Evolutionary conservation across 2,329 filamentous ascomycete genomes (phyloP), one percentile per base, ranked within the genome.

Genomic region (Alternaria ethzedia): DNA sequence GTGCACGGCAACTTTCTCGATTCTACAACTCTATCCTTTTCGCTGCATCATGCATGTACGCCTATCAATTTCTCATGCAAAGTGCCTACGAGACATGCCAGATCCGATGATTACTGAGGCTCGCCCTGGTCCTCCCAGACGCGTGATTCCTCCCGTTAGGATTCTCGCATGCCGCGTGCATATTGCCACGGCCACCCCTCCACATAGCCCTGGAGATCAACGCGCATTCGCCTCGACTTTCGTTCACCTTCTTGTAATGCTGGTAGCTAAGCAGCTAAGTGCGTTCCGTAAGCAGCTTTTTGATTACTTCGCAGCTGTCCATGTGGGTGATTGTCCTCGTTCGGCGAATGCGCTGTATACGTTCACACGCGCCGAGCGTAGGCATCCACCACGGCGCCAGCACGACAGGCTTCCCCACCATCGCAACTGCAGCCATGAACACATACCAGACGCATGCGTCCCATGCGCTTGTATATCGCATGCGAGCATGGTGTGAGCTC

Each of bases 131-230:
- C 49, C 28, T 36, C 23, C 30, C 49, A 36, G 47, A 23, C 28
- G 47, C 55, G 9, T 62, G 11, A 23, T 47, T 26, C 30, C 46
- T 52, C 20, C 41, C 23, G 26, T 58, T 17, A 51, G 51, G 45
- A 56, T 61, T 50, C 30, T 28, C 46, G 54, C 55, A 32, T 41
- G 23, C 36, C 13, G 30, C 41, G n/a, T 57, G 54, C 59, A 51
- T 51, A 36, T 46, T n/a, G 20, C 26, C 59, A 26, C 44, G 17
- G 26, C 46, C 23, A 20, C 11, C 26, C 41, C 47, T 28, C 41
- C 41, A 23, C 9, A 30, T 54, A 20, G 41, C 20, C 21, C 26
- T 25, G 20, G 20, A 36, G 9, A 32, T 43, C 15, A 36, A 23
- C 47, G 21, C 45, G 49, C 10, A 54, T 13, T 20, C n/a, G 15